phyloP scores from a whole-genome alignment of 2,329 filamentous ascomycete species.

The Aspergillus uvarum region DNA sequence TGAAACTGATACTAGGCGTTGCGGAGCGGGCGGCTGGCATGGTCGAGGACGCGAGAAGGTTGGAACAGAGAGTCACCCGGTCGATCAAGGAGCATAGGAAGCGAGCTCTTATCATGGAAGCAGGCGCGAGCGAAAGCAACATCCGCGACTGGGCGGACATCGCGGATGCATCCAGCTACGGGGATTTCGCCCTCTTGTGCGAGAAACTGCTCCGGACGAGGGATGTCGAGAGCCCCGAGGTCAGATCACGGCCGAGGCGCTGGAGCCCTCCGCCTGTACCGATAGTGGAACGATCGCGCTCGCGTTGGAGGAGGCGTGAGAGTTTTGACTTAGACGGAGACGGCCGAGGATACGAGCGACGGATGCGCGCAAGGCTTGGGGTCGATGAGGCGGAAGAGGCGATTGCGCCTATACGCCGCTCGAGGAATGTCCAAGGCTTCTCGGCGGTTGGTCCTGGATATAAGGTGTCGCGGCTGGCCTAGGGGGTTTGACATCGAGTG shows the following conservation, averaged over 20 bases:
- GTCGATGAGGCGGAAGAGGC: not conserved
- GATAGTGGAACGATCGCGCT: not conserved
- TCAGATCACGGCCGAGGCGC: not conserved
- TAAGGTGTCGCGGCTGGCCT: conserved; percentile 6
- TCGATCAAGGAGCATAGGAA: conserved; percentile 3
- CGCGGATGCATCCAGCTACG: not conserved
- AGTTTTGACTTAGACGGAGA: not conserved
- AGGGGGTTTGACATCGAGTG: not conserved
- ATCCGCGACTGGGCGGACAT: conserved; percentile 6
- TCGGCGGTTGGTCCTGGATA: conserved; percentile 7
- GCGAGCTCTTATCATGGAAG: conserved; percentile 1
- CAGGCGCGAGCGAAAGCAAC: not conserved
- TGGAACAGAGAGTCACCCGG: not conserved
- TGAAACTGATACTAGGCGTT: conserved; percentile 3
- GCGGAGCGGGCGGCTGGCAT: conserved; percentile 5
- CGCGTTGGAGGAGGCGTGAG: not conserved
- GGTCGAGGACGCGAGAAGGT: not conserved
- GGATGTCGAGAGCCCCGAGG: not conserved
- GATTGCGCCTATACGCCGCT: not conserved
- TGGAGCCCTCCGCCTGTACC: not conserved
- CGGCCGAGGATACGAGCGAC: not conserved
- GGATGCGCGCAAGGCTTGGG: not conserved
- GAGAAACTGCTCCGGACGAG: conserved; percentile 1
- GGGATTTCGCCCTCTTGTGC: conserved; percentile 1
- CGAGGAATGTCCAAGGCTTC: not conserved